Evolutionary conservation across 179 eudicot species (phyloP).

Genomic region (Amaranthus tricolor): DNA sequence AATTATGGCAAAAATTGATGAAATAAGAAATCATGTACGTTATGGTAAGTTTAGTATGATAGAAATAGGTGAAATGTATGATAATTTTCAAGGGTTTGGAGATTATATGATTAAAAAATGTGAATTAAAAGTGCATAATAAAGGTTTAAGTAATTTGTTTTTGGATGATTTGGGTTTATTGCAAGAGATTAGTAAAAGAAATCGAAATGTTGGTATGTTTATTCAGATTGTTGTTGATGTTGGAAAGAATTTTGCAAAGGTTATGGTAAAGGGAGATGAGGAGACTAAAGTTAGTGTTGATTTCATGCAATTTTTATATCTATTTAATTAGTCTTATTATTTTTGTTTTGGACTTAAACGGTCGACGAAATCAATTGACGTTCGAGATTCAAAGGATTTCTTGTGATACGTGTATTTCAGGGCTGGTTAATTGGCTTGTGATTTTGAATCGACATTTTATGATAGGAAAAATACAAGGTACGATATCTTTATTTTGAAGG

Average conservation of each 20-base stretch:
- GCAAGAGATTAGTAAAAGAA: slow-evolving; percentile 9
- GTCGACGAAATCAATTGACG: too few species aligned
- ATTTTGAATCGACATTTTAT: too few species aligned
- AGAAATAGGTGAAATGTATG: slow-evolving; percentile 1
- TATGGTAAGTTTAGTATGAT: neutral
- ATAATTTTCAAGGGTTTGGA: slow-evolving; percentile 11
- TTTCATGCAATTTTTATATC: too few species aligned
- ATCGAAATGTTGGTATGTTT: neutral
- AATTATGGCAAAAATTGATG: slow-evolving; percentile 8
- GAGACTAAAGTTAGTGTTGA: neutral
- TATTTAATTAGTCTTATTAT: too few species aligned
- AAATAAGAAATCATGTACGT: neutral
- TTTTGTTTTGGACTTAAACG: too few species aligned
- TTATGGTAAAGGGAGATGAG: slow-evolving; percentile 18
- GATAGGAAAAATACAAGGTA: too few species aligned
- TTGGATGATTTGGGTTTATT: neutral
- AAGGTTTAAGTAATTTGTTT: neutral
- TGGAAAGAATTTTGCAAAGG: slow-evolving; percentile 9
- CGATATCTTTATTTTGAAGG: too few species aligned
- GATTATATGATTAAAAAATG: slow-evolving; percentile 15
- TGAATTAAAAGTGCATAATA: slow-evolving; percentile 6
- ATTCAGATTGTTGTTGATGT: slow-evolving; percentile 18
- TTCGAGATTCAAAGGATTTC: too few species aligned
- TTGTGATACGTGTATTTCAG: too few species aligned
- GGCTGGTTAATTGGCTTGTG: too few species aligned